Conservation (phyloP, 2,329 filamentous ascomycete genomes). For the Cercospora sojina region DNA sequence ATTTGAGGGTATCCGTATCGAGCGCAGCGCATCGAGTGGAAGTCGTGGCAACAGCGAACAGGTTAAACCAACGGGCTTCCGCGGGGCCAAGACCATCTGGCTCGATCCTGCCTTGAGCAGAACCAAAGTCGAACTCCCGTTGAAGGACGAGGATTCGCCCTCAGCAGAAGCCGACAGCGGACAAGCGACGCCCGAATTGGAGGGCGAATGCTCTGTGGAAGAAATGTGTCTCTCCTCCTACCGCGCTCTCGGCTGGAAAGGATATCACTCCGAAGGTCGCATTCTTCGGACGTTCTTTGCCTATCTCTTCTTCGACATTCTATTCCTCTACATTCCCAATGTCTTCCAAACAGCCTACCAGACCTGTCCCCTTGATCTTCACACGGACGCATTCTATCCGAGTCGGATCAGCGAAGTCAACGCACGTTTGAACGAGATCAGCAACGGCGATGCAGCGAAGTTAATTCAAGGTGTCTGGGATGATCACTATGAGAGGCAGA, state of each 20-base stretch:
- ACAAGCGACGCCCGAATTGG: slow-evolving; percentile 26
- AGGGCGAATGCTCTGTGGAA: slow-evolving; percentile 81
- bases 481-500: slow-evolving; percentile 66
- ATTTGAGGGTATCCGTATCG: slow-evolving; percentile 75
- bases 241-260: slow-evolving; percentile 81
- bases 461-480: slow-evolving; percentile 69
- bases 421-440: slow-evolving; percentile 77
- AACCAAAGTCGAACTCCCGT: background rate
- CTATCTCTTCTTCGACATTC: slow-evolving; percentile 90
- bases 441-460: slow-evolving; percentile 70
- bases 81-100: slow-evolving; percentile 78
- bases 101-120: slow-evolving; percentile 58
- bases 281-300: slow-evolving; percentile 79
- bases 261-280: slow-evolving; percentile 88
- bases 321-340: slow-evolving; percentile 91
- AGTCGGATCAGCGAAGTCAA: slow-evolving; percentile 87
- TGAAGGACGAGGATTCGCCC: slow-evolving; percentile 2
- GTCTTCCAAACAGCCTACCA: slow-evolving; percentile 97
- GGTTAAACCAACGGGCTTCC: slow-evolving; percentile 31
- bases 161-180: slow-evolving; percentile 5
- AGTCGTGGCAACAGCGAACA: slow-evolving; percentile 37
- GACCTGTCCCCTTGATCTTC: slow-evolving; percentile 86
- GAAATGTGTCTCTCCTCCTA: slow-evolving; percentile 91
- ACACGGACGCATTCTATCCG: slow-evolving; percentile 89
- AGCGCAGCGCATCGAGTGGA: slow-evolving; percentile 27